Evolutionary conservation across 345 rosid species (phyloP).

Genomic region (Kandelia obovata): DNA sequence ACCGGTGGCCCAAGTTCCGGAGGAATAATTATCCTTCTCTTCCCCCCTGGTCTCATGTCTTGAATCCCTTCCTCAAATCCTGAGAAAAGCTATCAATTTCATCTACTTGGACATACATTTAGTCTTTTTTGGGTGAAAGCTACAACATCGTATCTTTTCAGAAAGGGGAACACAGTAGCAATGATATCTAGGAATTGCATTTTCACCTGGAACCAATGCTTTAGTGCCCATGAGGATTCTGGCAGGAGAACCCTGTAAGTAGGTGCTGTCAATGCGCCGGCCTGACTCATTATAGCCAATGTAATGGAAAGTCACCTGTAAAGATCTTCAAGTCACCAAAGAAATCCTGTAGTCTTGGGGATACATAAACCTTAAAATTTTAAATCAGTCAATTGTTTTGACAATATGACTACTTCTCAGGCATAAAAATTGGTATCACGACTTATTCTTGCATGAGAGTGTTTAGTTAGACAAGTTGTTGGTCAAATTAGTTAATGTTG

Average conservation of each 20-base stretch:
- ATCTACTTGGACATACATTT: background rate
- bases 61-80: constrained; percentile 90
- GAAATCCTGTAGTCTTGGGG: background rate
- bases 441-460: background rate
- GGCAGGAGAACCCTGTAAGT: constrained; percentile 82
- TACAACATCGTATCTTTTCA: background rate
- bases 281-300: constrained; percentile 91
- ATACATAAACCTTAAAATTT: background rate
- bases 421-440: background rate
- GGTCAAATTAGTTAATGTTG: too few species aligned
- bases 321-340: constrained; percentile 12
- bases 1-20: constrained; percentile 99
- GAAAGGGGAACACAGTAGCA: too few species aligned
- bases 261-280: constrained; percentile 87
- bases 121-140: background rate
- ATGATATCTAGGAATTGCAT: background rate
- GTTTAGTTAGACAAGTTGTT: too few species aligned
- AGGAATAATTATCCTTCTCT: constrained; percentile 89
- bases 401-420: background rate
- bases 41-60: constrained; percentile 92
- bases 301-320: constrained; percentile 81
- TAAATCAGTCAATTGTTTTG: background rate
- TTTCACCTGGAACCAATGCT: constrained; percentile 82
- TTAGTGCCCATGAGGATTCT: constrained; percentile 83
- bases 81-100: constrained; percentile 25